phyloP scores from a whole-genome alignment of 179 eudicot species.

The Beta corolliflora region DNA sequence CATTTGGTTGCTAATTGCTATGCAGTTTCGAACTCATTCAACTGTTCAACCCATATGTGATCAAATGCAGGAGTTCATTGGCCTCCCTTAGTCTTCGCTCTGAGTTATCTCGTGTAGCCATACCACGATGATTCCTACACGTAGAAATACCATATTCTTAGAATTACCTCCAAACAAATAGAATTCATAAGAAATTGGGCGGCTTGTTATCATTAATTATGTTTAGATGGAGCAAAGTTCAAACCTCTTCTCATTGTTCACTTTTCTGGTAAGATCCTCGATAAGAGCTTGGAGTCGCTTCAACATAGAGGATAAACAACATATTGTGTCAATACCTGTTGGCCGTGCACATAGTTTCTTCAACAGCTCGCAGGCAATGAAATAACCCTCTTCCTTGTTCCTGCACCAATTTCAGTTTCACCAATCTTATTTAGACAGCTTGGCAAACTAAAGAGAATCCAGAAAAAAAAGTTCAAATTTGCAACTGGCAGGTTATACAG shows the following conservation, averaged over 20 bases:
- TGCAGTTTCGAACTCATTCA: not conserved
- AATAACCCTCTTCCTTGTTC: conserved; percentile 90
- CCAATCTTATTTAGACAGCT: conserved; percentile 6
- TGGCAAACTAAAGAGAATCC: too few relatives aligned
- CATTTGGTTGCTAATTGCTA: conserved; percentile 6
- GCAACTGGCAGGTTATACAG: conserved; percentile 15
- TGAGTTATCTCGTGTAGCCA: conserved; percentile 42
- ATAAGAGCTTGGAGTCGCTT: conserved; percentile 68
- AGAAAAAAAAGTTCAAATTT: not conserved
- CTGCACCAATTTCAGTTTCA: conserved; percentile 37
- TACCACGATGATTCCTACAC: conserved; percentile 51
- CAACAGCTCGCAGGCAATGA: conserved; percentile 75
- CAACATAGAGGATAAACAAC: conserved; percentile 50
- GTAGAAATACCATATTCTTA: not conserved
- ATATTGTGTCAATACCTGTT: conserved; percentile 49
- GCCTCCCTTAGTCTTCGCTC: conserved; percentile 71
- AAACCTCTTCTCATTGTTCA: conserved; percentile 71
- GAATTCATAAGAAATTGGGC: not conserved
- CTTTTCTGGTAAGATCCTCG: conserved; percentile 75
- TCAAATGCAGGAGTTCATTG: conserved; percentile 52
- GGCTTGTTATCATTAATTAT: not conserved
- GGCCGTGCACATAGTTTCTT: conserved; percentile 58
- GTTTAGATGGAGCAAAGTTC: not conserved
- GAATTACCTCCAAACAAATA: not conserved
- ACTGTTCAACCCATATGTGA: conserved; percentile 24